A percentile compares a stretch with the other conserved stretches of the same genome.
Evolutionary conservation across 208 protist genomes (phyloP).

Genomic region (Acanthamoeba divionensis): DNA sequence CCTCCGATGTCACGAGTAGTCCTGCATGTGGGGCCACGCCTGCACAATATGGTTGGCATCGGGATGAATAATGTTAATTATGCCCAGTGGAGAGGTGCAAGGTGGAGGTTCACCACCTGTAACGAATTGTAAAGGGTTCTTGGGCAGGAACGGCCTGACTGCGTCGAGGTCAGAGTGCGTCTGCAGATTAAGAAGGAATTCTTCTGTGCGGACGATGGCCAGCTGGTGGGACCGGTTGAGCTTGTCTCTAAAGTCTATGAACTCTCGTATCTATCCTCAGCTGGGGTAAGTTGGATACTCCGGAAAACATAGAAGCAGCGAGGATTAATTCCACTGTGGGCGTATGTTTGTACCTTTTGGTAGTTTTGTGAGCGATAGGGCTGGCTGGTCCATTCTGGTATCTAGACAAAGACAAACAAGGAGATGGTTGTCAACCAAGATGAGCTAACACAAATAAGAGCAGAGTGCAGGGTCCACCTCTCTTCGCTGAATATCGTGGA

Average conservation of each 20-base stretch:
- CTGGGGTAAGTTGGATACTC: too few relatives aligned
- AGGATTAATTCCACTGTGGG: too few relatives aligned
- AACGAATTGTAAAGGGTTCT: neutral
- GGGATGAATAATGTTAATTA: too few relatives aligned
- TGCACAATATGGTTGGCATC: too few relatives aligned
- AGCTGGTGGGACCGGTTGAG: conserved; percentile 39
- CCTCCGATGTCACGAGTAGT: neutral
- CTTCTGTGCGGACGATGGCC: conserved; percentile 30
- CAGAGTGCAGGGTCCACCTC: conserved; percentile 13
- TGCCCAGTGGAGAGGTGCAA: too few relatives aligned
- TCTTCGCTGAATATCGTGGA: neutral
- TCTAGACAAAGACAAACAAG: neutral
- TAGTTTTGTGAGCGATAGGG: conserved; percentile 34
- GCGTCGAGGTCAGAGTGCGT: neutral
- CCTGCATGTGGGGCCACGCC: conserved; percentile 10
- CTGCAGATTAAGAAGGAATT: neutral
- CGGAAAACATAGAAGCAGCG: too few relatives aligned
- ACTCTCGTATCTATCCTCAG: neutral
- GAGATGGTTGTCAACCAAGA: neutral
- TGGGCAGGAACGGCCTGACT: neutral
- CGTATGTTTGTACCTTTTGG: neutral
- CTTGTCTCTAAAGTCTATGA: neutral
- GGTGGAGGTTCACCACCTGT: too few relatives aligned
- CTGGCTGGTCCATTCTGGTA: neutral
- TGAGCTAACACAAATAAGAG: too few relatives aligned